Percentiles rank a stretch among this genome's conserved stretches.
phyloP scores from a whole-genome alignment of 176 grass and related monocot genomes.

The Oryza brachyantha region DNA sequence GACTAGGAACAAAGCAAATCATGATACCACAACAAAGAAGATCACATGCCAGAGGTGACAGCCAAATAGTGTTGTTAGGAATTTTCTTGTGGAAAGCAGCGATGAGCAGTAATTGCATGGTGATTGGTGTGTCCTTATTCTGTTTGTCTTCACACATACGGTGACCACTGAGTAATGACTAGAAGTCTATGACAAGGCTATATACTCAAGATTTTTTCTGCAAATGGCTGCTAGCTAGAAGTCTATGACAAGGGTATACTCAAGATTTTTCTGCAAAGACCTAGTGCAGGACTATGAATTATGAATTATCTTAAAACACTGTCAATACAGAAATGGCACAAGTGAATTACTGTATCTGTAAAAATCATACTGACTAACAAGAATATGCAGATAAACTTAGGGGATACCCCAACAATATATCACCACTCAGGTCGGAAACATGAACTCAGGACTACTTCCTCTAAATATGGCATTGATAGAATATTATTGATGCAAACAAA shows the following conservation, averaged over 20 bases:
- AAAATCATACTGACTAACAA: neutral
- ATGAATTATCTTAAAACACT: neutral
- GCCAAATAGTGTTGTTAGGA: neutral
- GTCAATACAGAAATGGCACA: neutral
- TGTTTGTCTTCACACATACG: conserved; percentile 4
- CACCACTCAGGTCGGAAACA: neutral
- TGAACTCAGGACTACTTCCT: neutral
- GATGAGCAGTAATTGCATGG: neutral
- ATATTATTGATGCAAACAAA: neutral
- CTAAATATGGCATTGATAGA: neutral
- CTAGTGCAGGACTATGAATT: neutral
- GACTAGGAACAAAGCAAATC: conserved; percentile 7
- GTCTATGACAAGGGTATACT: conserved; percentile 12
- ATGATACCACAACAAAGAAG: neutral
- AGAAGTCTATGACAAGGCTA: conserved; percentile 11
- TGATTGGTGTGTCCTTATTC: conserved; percentile 16
- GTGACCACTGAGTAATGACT: neutral
- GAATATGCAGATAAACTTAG: neutral
- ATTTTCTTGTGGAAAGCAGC: conserved; percentile 21
- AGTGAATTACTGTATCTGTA: neutral
- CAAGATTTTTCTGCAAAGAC: neutral
- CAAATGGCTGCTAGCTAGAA: neutral
- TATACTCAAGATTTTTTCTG: neutral
- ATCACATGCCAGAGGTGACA: neutral
- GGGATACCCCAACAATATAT: neutral